Conservation (phyloP, 2,329 filamentous ascomycete species). For the Fusarium caatingaense region DNA sequence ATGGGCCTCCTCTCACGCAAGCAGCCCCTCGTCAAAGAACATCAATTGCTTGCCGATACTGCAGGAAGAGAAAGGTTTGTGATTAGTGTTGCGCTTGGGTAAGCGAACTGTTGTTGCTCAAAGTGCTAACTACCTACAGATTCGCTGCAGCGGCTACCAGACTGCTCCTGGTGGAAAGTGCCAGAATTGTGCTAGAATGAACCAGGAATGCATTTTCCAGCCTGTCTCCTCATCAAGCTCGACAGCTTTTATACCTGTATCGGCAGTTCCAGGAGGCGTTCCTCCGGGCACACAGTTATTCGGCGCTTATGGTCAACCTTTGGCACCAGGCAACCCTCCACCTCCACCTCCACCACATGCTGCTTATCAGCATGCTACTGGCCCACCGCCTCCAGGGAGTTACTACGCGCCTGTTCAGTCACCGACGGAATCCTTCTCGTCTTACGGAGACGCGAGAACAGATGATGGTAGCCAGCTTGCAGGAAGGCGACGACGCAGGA, state of each 20-base stretch:
- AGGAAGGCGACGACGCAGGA: constrained; percentile 52
- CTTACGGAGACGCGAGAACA: constrained; percentile 51
- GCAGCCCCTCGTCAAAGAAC: constrained; percentile 68
- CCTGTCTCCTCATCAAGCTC: constrained; percentile 67
- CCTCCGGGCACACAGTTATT: constrained; percentile 67
- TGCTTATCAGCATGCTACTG: constrained; percentile 40
- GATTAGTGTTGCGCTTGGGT: not conserved
- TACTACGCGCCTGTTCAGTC: constrained; percentile 58
- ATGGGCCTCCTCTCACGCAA: constrained; percentile 56
- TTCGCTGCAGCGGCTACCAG: constrained; percentile 70
- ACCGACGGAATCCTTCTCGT: constrained; percentile 58
- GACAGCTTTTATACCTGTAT: constrained; percentile 69
- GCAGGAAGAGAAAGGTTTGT: constrained; percentile 69
- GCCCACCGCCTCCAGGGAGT: constrained; percentile 53
- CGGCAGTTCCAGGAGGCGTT: constrained; percentile 67
- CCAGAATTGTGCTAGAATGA: constrained; percentile 70
- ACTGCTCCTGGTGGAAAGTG: constrained; percentile 70
- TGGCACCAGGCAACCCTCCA: constrained; percentile 53
- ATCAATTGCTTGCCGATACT: constrained; percentile 70
- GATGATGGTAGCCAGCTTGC: constrained; percentile 49
- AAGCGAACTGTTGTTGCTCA: not conserved
- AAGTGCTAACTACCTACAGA: constrained; percentile 53
- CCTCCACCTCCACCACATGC: constrained; percentile 42
- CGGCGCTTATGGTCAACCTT: constrained; percentile 68
- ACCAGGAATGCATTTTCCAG: constrained; percentile 71